These are phyloP conservation scores for Plasmodium cynomolgi DNA, from an alignment of 169 alveolate genomes.

Conservation along the genomic window DNA sequence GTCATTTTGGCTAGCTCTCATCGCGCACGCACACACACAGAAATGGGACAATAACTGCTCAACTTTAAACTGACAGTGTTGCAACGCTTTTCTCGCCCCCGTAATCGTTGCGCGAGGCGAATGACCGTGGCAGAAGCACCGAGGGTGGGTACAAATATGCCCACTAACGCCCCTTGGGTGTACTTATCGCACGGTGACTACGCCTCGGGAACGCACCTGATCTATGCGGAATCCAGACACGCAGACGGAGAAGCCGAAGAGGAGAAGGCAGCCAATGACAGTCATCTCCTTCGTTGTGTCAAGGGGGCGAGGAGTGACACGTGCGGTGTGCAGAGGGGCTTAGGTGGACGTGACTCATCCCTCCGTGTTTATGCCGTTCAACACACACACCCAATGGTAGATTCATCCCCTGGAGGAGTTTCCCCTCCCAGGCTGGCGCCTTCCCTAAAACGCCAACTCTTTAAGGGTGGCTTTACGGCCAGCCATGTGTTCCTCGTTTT, in stretches of 20 bases:
- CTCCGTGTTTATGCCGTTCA: not conserved
- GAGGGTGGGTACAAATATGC: not conserved
- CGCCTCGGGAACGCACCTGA: not conserved
- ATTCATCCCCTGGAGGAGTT: not conserved
- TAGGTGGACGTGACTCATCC: not conserved
- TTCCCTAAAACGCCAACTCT: not conserved
- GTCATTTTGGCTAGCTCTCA: not conserved
- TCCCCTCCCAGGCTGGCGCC: not conserved
- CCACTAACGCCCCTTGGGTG: not conserved
- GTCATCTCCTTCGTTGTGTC: not conserved
- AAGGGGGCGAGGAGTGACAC: not conserved
- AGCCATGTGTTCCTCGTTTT: not conserved
- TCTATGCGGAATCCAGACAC: conserved; percentile 31
- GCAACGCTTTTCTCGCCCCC: not conserved
- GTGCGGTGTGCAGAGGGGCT: not conserved
- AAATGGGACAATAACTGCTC: not conserved
- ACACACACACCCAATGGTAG: not conserved
- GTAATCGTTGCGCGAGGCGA: not conserved
- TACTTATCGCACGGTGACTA: not conserved
- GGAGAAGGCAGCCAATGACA: not conserved
- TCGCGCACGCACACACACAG: not conserved
- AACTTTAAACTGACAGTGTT: not conserved
- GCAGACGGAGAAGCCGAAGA: not conserved
- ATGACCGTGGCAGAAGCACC: not conserved
- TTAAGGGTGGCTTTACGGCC: not conserved